phyloP scores from a whole-genome alignment of 257 asterid genomes.

The Cynanchum wilfordii region DNA sequence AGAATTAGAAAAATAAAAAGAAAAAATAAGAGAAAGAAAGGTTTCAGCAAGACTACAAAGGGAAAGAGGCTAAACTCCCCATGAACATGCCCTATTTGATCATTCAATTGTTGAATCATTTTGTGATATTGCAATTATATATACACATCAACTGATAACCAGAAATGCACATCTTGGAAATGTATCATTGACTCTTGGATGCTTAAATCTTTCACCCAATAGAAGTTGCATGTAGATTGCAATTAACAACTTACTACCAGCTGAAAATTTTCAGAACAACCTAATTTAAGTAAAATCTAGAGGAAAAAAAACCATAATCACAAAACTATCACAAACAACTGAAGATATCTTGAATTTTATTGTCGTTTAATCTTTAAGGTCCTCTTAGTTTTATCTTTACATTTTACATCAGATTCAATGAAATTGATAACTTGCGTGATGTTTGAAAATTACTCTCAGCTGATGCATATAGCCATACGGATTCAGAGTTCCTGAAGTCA shows the following conservation, averaged over 20 bases:
- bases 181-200: not conserved
- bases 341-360: not conserved
- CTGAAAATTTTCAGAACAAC: not conserved
- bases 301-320: not conserved
- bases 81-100: not conserved
- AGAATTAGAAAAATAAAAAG: not conserved
- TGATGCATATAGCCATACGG: constrained; percentile 84
- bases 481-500: constrained; percentile 86
- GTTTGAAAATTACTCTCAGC: constrained; percentile 44
- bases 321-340: not conserved
- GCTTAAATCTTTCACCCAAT: not conserved
- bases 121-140: not conserved
- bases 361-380: not conserved
- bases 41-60: not conserved
- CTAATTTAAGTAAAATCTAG: not conserved
- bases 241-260: not conserved
- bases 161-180: not conserved
- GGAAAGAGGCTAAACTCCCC: not conserved
- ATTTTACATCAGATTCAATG: not conserved
- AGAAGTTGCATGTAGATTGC: not conserved
- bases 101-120: not conserved
- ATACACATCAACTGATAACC: not conserved
- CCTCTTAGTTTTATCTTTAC: not conserved
- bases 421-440: not conserved
- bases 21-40: not conserved